phyloP scores from a whole-genome alignment of 2,329 filamentous ascomycete genomes.

The Sclerotinia sclerotiorum region DNA sequence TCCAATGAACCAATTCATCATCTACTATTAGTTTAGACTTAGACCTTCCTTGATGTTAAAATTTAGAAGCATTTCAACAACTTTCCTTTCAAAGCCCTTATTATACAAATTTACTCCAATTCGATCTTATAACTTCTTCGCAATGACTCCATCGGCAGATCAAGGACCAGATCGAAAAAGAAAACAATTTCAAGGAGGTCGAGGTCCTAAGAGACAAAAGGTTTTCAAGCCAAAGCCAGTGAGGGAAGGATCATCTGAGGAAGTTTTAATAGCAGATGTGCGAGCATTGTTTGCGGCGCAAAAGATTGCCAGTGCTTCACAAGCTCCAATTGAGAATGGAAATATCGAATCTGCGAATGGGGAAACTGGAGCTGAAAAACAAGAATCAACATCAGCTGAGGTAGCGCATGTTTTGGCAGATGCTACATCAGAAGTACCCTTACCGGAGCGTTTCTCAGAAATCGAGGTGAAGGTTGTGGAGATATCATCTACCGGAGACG shows the following conservation, averaged over 20 bases:
- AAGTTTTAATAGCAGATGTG: constrained; percentile 66
- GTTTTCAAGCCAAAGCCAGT: constrained; percentile 55
- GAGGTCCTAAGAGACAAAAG: constrained; percentile 50
- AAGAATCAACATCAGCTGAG: constrained; percentile 26
- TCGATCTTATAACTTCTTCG: constrained; percentile 23
- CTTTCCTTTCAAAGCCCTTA: constrained; percentile 1
- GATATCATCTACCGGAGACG: constrained; percentile 90
- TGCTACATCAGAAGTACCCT: constrained; percentile 27
- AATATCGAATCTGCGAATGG: constrained; percentile 33
- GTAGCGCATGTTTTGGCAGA: constrained; percentile 31
- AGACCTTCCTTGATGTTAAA: constrained; percentile 37
- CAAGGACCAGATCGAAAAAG: constrained; percentile 33
- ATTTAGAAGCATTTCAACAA: constrained; percentile 18
- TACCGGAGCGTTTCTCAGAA: constrained; percentile 70
- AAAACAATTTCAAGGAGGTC: constrained; percentile 37
- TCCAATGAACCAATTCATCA: background rate
- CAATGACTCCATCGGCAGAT: constrained; percentile 25
- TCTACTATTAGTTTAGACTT: background rate
- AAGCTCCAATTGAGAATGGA: constrained; percentile 2
- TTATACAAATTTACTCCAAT: background rate
- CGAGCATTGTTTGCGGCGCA: constrained; percentile 49
- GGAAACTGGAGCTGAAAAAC: constrained; percentile 27
- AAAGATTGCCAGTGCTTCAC: constrained; percentile 38
- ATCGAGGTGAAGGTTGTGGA: constrained; percentile 79
- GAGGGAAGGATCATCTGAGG: constrained; percentile 62